These are phyloP conservation scores for Candida maesae DNA, from an alignment of 805 yeast species.

Conservation along the genomic window DNA sequence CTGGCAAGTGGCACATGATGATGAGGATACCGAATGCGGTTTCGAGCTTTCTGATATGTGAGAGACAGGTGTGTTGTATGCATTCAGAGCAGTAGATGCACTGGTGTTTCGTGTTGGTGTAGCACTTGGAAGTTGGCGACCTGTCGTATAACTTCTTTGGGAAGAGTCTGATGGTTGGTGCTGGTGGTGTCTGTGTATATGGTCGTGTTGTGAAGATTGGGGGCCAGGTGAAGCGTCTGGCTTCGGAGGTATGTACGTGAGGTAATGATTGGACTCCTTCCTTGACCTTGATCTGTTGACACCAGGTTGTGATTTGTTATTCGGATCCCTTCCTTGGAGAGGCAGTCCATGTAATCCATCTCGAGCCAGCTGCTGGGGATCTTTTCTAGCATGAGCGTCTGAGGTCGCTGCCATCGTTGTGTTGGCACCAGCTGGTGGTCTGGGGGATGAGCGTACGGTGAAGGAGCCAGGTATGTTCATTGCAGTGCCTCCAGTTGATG, in stretches of 20 bases:
- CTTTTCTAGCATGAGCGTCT: background rate
- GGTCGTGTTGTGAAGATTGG: background rate
- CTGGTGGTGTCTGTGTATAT: slow-evolving; percentile 5
- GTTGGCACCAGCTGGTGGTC: background rate
- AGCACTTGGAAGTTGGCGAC: slow-evolving; percentile 9
- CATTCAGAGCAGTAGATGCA: background rate
- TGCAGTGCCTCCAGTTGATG: background rate
- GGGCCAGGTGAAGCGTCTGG: slow-evolving; percentile 13
- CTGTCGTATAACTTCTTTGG: slow-evolving; percentile 7
- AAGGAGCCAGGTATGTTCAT: slow-evolving; percentile 8
- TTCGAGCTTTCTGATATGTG: background rate
- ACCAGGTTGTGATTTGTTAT: slow-evolving; percentile 2
- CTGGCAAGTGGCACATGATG: slow-evolving; percentile 47
- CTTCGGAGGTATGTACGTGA: slow-evolving; percentile 29
- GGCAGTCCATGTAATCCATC: background rate
- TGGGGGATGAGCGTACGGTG: slow-evolving; percentile 1
- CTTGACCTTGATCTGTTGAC: slow-evolving; percentile 8
- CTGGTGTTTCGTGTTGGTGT: slow-evolving; percentile 11
- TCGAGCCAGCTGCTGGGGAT: background rate
- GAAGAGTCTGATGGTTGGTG: slow-evolving; percentile 12
- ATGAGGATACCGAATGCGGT: slow-evolving; percentile 2
- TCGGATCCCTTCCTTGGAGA: background rate
- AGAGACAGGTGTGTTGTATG: slow-evolving; percentile 12
- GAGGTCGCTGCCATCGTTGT: background rate
- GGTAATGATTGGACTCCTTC: slow-evolving; percentile 15